Evolutionary conservation across 768 basidiomycete genomes (phyloP), one percentile per base, ranked within the genome.

Genomic region (Amyloporia xantha): DNA sequence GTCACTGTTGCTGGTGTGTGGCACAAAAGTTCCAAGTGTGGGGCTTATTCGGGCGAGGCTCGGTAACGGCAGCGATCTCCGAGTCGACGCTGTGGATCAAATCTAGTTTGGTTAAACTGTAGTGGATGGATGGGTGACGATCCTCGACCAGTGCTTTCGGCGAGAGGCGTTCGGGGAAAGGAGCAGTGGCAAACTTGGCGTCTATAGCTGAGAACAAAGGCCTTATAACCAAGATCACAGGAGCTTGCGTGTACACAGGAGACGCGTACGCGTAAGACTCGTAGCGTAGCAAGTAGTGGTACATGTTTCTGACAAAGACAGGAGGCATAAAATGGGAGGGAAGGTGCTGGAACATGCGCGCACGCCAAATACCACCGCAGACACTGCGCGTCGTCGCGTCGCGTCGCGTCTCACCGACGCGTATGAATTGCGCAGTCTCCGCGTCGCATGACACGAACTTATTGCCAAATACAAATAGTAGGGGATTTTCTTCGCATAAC

Each of bases 301-400:
- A 42, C 23, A 30, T 35, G 41, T 26, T 47, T 37, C 30, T 49
- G 40, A 48, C 45, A 40, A 40, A 48, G 46, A n/a, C n/a, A n/a
- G n/a, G n/a, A n/a, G n/a, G 52, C 51, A 48, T 20, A 17, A 5
- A 12, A 11, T 9, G 30, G 15, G 15, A 41, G 21, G 45, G 56
- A 57, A 57, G 10, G 45, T 57, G 36, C 56, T 49, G 47, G 56
- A 57, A 57, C 38, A 17, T 23, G 27, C 52, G 26, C 44, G 52
- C 35, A 12, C 5, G 19, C 33, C 9, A n/a, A 27, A n/a, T n/a
- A n/a, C n/a, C n/a, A 47, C 40, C 15, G 37, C 24, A 41, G 24
- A n/a, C 21, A 19, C 39, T 13, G 39, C 39, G 39, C 39, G 19
- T 41, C 41, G 19, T 21, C 20, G 38, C 38, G 38, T 17, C 7